phyloP scores from a whole-genome alignment of 2,329 filamentous ascomycete genomes.

The Ophiostoma sp. region DNA sequence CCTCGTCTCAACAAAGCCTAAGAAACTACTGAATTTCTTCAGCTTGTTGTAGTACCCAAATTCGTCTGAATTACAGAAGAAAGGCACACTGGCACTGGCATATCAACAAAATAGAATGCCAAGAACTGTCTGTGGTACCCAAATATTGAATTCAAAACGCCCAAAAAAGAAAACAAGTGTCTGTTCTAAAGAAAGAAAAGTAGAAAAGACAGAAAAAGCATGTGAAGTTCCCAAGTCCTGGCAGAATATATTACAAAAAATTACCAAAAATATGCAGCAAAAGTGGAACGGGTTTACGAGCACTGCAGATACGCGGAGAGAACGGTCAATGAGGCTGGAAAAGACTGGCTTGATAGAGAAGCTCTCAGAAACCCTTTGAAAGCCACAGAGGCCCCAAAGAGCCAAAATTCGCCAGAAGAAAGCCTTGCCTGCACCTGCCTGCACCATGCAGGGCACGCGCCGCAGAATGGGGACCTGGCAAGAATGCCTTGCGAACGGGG shows the following conservation, averaged over 20 bases:
- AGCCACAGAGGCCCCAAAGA: background rate
- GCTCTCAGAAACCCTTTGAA: background rate
- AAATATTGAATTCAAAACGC: background rate
- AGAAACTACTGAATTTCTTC: conserved; percentile 1
- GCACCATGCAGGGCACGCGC: conserved; percentile 12
- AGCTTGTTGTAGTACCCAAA: background rate
- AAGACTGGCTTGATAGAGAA: background rate
- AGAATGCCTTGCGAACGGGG: conserved; percentile 20
- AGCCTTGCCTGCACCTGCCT: conserved; percentile 14
- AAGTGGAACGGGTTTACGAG: conserved; percentile 13
- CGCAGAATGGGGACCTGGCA: background rate
- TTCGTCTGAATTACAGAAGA: background rate
- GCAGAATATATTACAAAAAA: background rate
- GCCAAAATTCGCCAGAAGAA: background rate
- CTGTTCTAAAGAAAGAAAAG: background rate
- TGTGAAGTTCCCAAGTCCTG: background rate
- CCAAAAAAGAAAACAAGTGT: background rate
- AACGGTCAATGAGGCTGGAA: background rate
- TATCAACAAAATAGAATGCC: background rate
- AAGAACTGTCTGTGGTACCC: background rate
- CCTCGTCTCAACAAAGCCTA: background rate
- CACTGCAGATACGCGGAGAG: background rate
- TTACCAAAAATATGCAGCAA: conserved; percentile 14
- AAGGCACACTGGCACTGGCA: background rate
- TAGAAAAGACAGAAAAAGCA: background rate